Evolutionary conservation across 257 asterid species (phyloP).

Genomic region (Scutellaria galericulata): DNA sequence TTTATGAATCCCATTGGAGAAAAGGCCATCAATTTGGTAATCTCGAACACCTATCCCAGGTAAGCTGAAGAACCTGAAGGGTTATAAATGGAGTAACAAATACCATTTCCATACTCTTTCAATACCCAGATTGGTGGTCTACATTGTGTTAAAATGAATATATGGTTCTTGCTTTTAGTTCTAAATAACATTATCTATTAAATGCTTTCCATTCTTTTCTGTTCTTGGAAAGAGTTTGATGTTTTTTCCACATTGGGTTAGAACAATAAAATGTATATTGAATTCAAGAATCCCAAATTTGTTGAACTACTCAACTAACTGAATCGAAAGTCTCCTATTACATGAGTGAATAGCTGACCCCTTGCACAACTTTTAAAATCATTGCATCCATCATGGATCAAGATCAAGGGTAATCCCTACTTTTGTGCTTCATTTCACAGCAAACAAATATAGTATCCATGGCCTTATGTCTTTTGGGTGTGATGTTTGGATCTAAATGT

Average conservation of each 20-base stretch:
- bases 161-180: not conserved
- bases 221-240: not conserved
- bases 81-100: not conserved
- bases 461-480: slow-evolving; percentile 2
- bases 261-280: not conserved
- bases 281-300: not conserved
- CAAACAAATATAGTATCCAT: not conserved
- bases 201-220: not conserved
- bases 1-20: slow-evolving; percentile 11
- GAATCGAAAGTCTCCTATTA: not conserved
- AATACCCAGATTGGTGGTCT: not conserved
- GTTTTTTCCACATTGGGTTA: not conserved
- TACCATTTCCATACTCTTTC: not conserved
- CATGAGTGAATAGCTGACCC: not conserved
- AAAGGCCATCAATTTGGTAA: not conserved
- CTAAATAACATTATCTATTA: not conserved
- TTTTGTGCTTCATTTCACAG: not conserved
- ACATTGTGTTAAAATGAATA: not conserved
- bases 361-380: not conserved
- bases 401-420: not conserved
- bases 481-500: not conserved
- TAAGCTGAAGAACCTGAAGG: not conserved
- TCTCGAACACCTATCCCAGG: not conserved
- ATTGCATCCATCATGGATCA: not conserved
- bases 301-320: not conserved